Evolutionary conservation across 1,284 basidiomycete genomes (phyloP), one percentile per base, ranked within the genome.

Genomic region (Inonotus hispidus): DNA sequence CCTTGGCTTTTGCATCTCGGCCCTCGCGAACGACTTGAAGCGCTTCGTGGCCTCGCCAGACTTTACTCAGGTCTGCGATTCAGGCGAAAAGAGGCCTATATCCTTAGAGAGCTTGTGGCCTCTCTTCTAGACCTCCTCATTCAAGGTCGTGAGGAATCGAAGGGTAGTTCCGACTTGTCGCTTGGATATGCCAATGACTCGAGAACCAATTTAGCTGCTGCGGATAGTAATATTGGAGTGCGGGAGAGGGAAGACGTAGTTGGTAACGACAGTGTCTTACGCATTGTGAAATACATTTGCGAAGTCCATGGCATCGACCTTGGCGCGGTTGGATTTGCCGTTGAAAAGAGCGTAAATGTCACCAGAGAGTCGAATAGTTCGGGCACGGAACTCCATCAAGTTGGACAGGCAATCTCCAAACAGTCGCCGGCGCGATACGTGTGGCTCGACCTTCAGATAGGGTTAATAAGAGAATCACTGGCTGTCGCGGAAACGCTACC

Each of bases 391-490:
- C 4, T 39, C 19, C 55, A 37, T 27, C 29, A 37, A 54, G 38
- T 23, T 54, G 37, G 38, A 21, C 38, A 58, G 58, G 63, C 11
- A 27, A 27, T 25, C 13, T 32, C 45, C 38, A 74, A 77, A 38
- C 72, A 74, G 37, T 68, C 75, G 37, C 71, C 73, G 25, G 82
- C 83, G 63, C 74, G 81, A 2, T 93, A 88, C 70, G 95, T 95
- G 1, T 99, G 95, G 96, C 88, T 92, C 0, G 92, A 95, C 69
- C 78, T 98, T 53, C 95, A 98, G 74, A 82, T 96, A 35, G 92
- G 92, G 35, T 85, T 96, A 35, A 80, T 98, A 39, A 85, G 94
- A 53, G 95, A 98, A 70, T 92, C 93, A 0, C 88, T 98, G 37
- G 85, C 89, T 0, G 86, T 98, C 10, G 90, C 93, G 3, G 94